phyloP scores from a whole-genome alignment of 345 rosid genomes.

The Aquilaria yunnanensis region DNA sequence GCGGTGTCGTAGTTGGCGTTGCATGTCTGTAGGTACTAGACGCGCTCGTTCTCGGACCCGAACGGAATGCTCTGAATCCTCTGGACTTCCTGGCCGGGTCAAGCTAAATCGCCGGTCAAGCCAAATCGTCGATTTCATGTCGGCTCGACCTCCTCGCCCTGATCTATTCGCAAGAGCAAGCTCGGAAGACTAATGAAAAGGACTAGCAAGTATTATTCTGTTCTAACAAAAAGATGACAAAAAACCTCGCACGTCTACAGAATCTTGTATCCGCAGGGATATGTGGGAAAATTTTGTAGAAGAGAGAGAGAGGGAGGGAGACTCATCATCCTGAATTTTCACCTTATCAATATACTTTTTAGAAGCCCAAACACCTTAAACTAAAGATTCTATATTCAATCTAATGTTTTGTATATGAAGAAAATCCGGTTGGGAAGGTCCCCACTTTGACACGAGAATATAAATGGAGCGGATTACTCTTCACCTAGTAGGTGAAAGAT shows the following conservation, averaged over 20 bases:
- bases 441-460: too few species aligned
- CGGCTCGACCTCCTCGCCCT: too few species aligned
- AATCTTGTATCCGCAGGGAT: slow-evolving; percentile 26
- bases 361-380: neutral
- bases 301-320: neutral
- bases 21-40: too few species aligned
- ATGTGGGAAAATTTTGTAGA: slow-evolving; percentile 7
- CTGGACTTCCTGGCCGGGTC: too few species aligned
- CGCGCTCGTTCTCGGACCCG: too few species aligned
- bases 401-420: neutral
- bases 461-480: too few species aligned
- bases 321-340: slow-evolving; percentile 7
- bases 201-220: slow-evolving; percentile 1
- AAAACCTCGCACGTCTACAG: slow-evolving; percentile 13
- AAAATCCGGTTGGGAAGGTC: slow-evolving; percentile 4
- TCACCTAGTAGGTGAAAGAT: too few species aligned
- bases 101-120: too few species aligned
- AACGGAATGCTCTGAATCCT: too few species aligned
- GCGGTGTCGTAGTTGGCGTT: too few species aligned
- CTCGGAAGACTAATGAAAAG: slow-evolving; percentile 17
- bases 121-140: too few species aligned
- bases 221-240: slow-evolving; percentile 21
- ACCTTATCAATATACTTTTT: neutral
- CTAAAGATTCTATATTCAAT: neutral
- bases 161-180: neutral